Base-by-base conservation (phyloP, 495 filamentous ascomycete species). In the Hyaloscypha variabilis region DNA sequence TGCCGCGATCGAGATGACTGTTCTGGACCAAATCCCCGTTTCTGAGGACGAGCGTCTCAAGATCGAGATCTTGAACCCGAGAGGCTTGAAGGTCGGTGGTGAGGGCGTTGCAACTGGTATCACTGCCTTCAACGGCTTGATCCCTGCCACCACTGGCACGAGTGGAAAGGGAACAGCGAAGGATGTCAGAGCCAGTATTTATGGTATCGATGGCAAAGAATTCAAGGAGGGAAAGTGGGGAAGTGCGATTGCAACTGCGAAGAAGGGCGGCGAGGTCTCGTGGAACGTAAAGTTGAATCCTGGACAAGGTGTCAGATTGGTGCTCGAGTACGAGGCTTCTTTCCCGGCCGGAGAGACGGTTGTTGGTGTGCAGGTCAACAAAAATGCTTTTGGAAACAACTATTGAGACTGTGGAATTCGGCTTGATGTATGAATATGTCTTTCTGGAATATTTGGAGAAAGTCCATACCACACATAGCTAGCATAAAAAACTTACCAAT, bases 11-110 rank as follows among this genome's bases (percentile, higher is more conserved):
- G 81, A 83, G 53, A 64, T 90, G 10, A 76, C 81, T 0, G 81
- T 91, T 34, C 72, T 87, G 8, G 88, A 92, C 63, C 88, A 91
- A 76, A 77, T 91, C 14, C 90, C 89, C 3, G 79, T 90, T 3
- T 85, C 80, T 30, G 83, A 90, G 71, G 88, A 91, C 53, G 88
- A 91, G 71, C 78, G 79, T 55, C 74, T 91, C 14, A 73, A 76
- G 23, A 77, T 91, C 29, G 75, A 82, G 3, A 71, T 90, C 26
- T 53, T 83, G 21, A 71, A 79, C 29, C 89, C 88, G 1, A 67
- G 71, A 13, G 86, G 86, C 1, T 62, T 91, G 61, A 75, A 71
- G 25, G 66, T 65, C 29, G 78, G 78, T 39, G 85, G 81, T 0
- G 77, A 82, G 50, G 58, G 64, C 10, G 77, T 80, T 19, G 54